Conservation (phyloP, 306 rosid species). For the Acacia confusa region DNA sequence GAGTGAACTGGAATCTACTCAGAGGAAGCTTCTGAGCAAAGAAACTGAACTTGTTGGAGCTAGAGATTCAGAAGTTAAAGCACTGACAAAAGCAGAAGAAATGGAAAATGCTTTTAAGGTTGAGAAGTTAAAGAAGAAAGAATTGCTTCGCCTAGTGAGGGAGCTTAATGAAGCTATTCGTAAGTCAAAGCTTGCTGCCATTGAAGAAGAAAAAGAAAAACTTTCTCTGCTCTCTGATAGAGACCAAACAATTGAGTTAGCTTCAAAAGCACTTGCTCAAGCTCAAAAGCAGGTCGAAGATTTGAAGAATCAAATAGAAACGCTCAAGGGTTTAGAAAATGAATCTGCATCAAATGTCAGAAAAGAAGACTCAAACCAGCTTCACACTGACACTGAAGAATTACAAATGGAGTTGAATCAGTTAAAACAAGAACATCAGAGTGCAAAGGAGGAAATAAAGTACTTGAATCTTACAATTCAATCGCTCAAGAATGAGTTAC, state of each 20-base stretch:
- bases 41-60: slow-evolving; percentile 57
- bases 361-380: slow-evolving; percentile 20
- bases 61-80: slow-evolving; percentile 53
- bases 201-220: slow-evolving; percentile 47
- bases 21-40: slow-evolving; percentile 52
- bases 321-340: slow-evolving; percentile 35
- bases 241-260: slow-evolving; percentile 50
- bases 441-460: slow-evolving; percentile 46
- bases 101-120: slow-evolving; percentile 39
- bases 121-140: slow-evolving; percentile 51
- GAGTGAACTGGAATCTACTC: slow-evolving; percentile 48
- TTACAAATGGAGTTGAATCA: slow-evolving; percentile 46
- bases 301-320: slow-evolving; percentile 37
- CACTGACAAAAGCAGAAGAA: slow-evolving; percentile 33
- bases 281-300: slow-evolving; percentile 43
- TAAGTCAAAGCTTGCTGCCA: slow-evolving; percentile 39
- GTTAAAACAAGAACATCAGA: slow-evolving; percentile 37
- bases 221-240: slow-evolving; percentile 41
- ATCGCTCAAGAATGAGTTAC: slow-evolving; percentile 44
- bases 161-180: slow-evolving; percentile 53
- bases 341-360: slow-evolving; percentile 29
- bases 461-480: slow-evolving; percentile 37
- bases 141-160: slow-evolving; percentile 44
- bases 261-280: slow-evolving; percentile 36
- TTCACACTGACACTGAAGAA: slow-evolving; percentile 43